Evolutionary conservation across 2,329 filamentous ascomycete species (phyloP), one percentile per base, ranked within the genome.

Genomic region (Colletotrichum sidae): DNA sequence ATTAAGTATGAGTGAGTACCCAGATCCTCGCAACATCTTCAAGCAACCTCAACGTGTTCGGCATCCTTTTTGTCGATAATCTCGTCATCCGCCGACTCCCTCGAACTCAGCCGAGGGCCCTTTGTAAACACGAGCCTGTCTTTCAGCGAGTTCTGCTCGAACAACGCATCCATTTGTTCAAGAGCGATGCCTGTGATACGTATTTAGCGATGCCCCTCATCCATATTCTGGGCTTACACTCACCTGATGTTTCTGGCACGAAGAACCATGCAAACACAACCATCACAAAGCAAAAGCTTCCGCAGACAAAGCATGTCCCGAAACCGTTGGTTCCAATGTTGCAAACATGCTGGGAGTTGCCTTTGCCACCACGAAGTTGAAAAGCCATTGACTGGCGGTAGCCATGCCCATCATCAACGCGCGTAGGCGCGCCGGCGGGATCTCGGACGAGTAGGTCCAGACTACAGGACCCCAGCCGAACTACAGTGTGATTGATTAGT

Each of bases 211-310:
- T 33, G 35, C n/a, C 11, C 8, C 35, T 3, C 4, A 4, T 25
- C 25, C n/a, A 44, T 9, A 7, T 37, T 10, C 2, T n/a, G n/a
- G 10, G 13, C 8, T 8, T 15, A n/a, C 13, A 35, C 69, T 81
- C 69, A 15, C 86, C 86, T 75, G 88, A 89, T 6, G 86, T 89
- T 75, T 89, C 87, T 0, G 86, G 86, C 2, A 79, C 70, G 61
- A 75, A 74, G 49, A 73, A 61, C 37, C 45, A 78, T 12, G 72
- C 65, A 69, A 85, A 85, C 52, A 88, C 70, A 59, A 83, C 84
- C 84, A 88, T 87, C 67, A 77, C 71, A 68, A 86, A 81, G 71
- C 86, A 88, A 73, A 88, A 87, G 25, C 76, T 82, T 6, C 83
- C 80, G 73, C 87, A 89, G 54, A 88, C 85, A 62, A 89, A 80